Percentiles rank a stretch among this genome's conserved stretches.
Conservation (phyloP, 2,329 filamentous ascomycete genomes). For the Tetracladium maxilliforme region DNA sequence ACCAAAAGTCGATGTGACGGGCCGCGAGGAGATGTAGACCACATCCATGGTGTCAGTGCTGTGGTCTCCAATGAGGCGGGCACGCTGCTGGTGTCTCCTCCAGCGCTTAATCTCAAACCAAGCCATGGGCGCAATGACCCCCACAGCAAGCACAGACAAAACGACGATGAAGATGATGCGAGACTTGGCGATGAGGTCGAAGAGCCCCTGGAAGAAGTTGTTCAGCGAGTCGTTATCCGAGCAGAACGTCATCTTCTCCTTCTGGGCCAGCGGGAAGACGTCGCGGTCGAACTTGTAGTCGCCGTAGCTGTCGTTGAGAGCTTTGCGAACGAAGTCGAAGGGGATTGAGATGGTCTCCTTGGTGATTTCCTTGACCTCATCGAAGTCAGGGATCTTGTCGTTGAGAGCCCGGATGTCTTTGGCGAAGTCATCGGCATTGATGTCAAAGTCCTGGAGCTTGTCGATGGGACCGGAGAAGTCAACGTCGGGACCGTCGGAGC, state of each 20-base stretch:
- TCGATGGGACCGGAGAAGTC: constrained; percentile 51
- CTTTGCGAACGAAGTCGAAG: constrained; percentile 63
- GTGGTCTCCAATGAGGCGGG: constrained; percentile 47
- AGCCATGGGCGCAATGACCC: constrained; percentile 65
- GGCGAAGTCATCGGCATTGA: constrained; percentile 53
- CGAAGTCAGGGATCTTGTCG: constrained; percentile 66
- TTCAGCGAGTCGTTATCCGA: constrained; percentile 70
- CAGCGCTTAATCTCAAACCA: constrained; percentile 69
- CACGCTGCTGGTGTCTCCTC: constrained; percentile 55
- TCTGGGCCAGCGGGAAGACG: constrained; percentile 69
- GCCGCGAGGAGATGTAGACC: constrained; percentile 74
- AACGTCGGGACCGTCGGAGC: constrained; percentile 32
- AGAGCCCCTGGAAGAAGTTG: constrained; percentile 67
- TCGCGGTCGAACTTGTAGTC: constrained; percentile 65
- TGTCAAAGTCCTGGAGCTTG: constrained; percentile 53
- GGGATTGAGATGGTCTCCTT: constrained; percentile 60
- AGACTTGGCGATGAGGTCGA: constrained; percentile 49
- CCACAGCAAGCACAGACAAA: constrained; percentile 54
- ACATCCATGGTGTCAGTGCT: constrained; percentile 74
- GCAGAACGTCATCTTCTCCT: constrained; percentile 76
- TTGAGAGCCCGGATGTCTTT: constrained; percentile 60
- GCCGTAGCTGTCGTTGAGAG: constrained; percentile 57
- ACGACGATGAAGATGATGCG: constrained; percentile 65
- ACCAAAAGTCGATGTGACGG: constrained; percentile 58
- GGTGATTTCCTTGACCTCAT: constrained; percentile 70